Conservation (phyloP, 768 basidiomycete genomes). For the Collybiopsis confluens region DNA sequence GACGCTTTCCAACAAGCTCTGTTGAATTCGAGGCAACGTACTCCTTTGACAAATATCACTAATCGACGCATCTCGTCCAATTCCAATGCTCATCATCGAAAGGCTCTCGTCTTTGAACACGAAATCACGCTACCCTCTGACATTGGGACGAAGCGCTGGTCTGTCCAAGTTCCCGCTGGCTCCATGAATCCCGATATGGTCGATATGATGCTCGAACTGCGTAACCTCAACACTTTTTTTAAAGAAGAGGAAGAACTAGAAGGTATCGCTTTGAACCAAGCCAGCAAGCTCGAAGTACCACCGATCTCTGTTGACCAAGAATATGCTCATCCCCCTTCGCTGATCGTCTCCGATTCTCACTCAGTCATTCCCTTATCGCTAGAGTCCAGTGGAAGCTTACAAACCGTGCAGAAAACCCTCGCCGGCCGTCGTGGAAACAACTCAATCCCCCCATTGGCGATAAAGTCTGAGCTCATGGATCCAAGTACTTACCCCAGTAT, state of each 20-base stretch:
- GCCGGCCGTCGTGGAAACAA: conserved; percentile 36
- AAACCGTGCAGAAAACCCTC: conserved; percentile 16
- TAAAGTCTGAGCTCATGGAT: conserved; percentile 12
- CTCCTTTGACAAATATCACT: not conserved
- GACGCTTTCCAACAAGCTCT: conserved; percentile 23
- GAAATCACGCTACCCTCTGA: conserved; percentile 26
- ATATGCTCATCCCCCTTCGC: conserved; percentile 27
- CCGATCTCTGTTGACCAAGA: conserved; percentile 12
- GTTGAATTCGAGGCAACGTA: conserved; percentile 11
- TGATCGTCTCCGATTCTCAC: conserved; percentile 41
- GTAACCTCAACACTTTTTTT: conserved; percentile 35
- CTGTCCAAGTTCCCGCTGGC: conserved; percentile 27
- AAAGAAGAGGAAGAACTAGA: conserved; percentile 19
- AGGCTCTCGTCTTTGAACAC: conserved; percentile 30
- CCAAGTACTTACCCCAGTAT: conserved; percentile 30
- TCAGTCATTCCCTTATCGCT: conserved; percentile 31
- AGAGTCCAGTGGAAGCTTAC: conserved; percentile 26
- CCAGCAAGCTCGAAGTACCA: not conserved
- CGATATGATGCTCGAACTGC: conserved; percentile 37
- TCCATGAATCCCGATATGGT: conserved; percentile 34
- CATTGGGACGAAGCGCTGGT: conserved; percentile 25
- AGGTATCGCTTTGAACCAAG: not conserved
- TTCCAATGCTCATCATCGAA: conserved; percentile 13
- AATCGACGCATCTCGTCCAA: conserved; percentile 11
- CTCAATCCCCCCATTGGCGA: conserved; percentile 25